Evolutionary conservation across 1,139 yeast genomes (phyloP).

Genomic region (Candida frijolesensis): DNA sequence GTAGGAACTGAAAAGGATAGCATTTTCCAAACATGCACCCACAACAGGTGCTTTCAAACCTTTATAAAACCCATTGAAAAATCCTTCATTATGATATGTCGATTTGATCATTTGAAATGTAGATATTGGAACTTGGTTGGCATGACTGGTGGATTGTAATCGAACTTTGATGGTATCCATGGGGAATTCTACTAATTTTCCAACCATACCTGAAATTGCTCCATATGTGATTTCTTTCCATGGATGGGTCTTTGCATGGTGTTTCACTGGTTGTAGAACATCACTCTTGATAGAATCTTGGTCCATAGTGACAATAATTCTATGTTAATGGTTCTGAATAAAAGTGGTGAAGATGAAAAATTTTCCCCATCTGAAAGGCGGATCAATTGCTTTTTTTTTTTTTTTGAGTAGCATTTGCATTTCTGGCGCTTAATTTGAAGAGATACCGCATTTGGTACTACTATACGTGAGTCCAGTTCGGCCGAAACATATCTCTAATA

Average conservation of each 20-base stretch:
- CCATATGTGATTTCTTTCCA: constrained; percentile 46
- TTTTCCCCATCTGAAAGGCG: no score
- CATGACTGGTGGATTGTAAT: constrained; percentile 55
- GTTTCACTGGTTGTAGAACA: background rate
- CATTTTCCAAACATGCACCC: constrained; percentile 89
- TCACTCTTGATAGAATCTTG: background rate
- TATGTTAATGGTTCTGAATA: no score
- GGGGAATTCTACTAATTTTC: constrained; percentile 86
- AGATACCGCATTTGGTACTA: no score
- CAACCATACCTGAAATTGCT: constrained; percentile 74
- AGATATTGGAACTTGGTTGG: constrained; percentile 36
- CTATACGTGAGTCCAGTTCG: background rate
- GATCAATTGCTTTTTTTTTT: no score
- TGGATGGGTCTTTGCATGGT: constrained; percentile 23
- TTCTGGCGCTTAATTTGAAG: background rate
- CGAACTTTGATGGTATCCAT: constrained; percentile 92
- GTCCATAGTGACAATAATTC: background rate
- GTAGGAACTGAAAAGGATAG: constrained; percentile 56
- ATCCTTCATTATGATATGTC: constrained; percentile 69
- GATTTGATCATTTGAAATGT: constrained; percentile 62
- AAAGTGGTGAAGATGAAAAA: background rate
- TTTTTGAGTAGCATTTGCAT: no score
- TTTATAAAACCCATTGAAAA: constrained; percentile 49
- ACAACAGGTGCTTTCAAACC: constrained; percentile 80
- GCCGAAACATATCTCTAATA: no score